phyloP scores from a whole-genome alignment of 371 early-diverging fungal species.

The Mucor mucedo region DNA sequence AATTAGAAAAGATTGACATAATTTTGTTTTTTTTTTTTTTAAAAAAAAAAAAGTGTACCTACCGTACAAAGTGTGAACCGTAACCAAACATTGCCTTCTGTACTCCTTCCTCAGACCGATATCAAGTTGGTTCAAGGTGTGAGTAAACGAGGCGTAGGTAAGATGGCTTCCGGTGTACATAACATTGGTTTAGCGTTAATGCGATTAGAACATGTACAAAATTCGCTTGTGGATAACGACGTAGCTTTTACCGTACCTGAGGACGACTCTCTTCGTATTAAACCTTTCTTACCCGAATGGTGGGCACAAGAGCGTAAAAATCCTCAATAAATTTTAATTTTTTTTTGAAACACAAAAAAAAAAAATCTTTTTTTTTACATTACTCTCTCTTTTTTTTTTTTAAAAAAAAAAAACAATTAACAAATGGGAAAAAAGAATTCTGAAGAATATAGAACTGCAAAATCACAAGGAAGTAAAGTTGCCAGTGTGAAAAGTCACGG shows the following conservation, averaged over 20 bases:
- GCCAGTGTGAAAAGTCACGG: slow-evolving; percentile 21
- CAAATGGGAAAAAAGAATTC: slow-evolving; percentile 38
- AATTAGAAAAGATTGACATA: not conserved
- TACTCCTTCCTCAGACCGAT: slow-evolving; percentile 55
- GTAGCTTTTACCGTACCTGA: slow-evolving; percentile 40
- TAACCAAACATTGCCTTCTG: slow-evolving; percentile 23
- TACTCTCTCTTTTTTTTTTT: not conserved
- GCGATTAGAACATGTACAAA: slow-evolving; percentile 75
- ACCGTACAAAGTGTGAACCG: slow-evolving; percentile 39
- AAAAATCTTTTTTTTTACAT: slow-evolving; percentile 2
- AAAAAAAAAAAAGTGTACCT: too few species aligned
- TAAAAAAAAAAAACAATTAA: too few species aligned
- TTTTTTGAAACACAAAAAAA: not conserved
- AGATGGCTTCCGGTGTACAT: slow-evolving; percentile 65
- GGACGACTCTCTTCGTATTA: slow-evolving; percentile 41
- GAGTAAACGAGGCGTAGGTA: slow-evolving; percentile 62
- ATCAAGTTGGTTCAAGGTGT: slow-evolving; percentile 45
- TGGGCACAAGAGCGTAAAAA: slow-evolving; percentile 46
- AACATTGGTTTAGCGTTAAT: slow-evolving; percentile 90
- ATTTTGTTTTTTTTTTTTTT: too few species aligned
- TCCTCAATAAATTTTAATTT: slow-evolving; percentile 1
- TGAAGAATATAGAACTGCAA: slow-evolving; percentile 29
- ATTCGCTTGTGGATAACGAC: slow-evolving; percentile 11
- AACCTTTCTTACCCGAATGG: slow-evolving; percentile 64
- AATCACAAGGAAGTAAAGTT: slow-evolving; percentile 14